Conservation (phyloP, 1,284 basidiomycete genomes). For the Apiotrichum mycotoxinovorans region DNA sequence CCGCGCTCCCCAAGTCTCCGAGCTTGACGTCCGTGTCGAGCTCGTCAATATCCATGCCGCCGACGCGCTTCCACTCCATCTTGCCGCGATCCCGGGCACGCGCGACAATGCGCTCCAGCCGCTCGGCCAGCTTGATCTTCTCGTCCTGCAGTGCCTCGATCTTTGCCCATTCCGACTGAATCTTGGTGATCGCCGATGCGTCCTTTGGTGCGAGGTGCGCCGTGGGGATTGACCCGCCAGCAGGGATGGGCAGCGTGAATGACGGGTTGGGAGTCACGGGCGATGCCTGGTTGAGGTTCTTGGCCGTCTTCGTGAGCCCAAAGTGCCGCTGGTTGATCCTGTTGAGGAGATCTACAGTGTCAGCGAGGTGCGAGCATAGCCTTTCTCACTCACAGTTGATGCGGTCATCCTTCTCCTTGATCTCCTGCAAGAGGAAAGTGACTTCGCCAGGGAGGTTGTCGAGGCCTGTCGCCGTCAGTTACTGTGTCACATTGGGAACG, state of each 20-base stretch:
- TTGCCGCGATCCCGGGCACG: slow-evolving; percentile 42
- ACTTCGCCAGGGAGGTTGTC: slow-evolving; percentile 73
- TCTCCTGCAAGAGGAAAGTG: slow-evolving; percentile 66
- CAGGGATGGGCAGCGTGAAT: slow-evolving; percentile 32
- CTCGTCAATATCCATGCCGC: slow-evolving; percentile 44
- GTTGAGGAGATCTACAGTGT: slow-evolving; percentile 29
- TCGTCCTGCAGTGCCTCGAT: slow-evolving; percentile 45
- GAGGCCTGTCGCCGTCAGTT: slow-evolving; percentile 54
- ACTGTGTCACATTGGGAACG: not conserved
- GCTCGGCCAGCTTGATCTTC: slow-evolving; percentile 45
- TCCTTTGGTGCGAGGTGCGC: slow-evolving; percentile 44
- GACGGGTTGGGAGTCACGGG: slow-evolving; percentile 17
- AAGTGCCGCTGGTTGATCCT: slow-evolving; percentile 42
- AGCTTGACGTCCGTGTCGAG: slow-evolving; percentile 22
- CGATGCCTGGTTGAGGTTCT: slow-evolving; percentile 18
- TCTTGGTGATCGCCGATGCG: slow-evolving; percentile 40
- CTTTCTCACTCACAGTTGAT: slow-evolving; percentile 46
- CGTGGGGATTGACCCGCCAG: slow-evolving; percentile 31
- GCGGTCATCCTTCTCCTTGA: slow-evolving; percentile 53
- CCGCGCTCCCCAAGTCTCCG: slow-evolving; percentile 37
- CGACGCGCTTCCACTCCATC: slow-evolving; percentile 45
- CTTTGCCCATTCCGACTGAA: slow-evolving; percentile 47
- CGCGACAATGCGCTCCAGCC: slow-evolving; percentile 43
- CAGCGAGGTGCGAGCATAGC: not conserved
- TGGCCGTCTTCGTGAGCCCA: slow-evolving; percentile 35